Conservation (phyloP, 148 eudicot species). For the Heliamphora exappendiculata region DNA sequence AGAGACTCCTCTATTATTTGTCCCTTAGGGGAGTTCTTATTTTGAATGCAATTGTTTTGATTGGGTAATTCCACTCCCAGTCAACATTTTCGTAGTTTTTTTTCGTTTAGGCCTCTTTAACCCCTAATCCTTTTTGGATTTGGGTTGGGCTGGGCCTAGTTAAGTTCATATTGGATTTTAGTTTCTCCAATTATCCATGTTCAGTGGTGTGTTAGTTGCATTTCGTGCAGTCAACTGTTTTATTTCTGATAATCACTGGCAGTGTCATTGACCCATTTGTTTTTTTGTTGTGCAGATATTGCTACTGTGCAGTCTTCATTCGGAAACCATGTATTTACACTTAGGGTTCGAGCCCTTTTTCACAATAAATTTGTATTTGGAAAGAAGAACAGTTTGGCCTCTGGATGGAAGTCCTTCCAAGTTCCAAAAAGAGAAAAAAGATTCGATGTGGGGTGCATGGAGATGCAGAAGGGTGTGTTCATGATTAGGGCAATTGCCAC, state of each 20-base stretch:
- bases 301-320: constrained; percentile 58
- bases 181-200: too few relatives aligned
- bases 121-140: too few relatives aligned
- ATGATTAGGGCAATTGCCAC: constrained; percentile 64
- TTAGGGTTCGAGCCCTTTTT: constrained; percentile 31
- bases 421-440: constrained; percentile 20
- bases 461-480: constrained; percentile 24
- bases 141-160: too few relatives aligned
- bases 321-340: constrained; percentile 20
- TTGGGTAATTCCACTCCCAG: too few relatives aligned
- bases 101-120: too few relatives aligned
- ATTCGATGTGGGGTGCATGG: constrained; percentile 18
- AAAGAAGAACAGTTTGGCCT: constrained; percentile 38
- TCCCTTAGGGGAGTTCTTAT: too few relatives aligned
- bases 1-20: too few relatives aligned
- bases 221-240: background rate
- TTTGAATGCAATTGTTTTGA: too few relatives aligned
- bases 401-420: constrained; percentile 34
- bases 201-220: too few relatives aligned
- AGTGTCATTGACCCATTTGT: background rate
- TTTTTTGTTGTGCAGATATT: constrained; percentile 54
- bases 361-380: constrained; percentile 28
- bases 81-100: too few relatives aligned
- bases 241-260: constrained; percentile 4
- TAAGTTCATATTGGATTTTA: too few relatives aligned